Conservation (phyloP, 257 asterid genomes). For the Fraxinus anomala region DNA sequence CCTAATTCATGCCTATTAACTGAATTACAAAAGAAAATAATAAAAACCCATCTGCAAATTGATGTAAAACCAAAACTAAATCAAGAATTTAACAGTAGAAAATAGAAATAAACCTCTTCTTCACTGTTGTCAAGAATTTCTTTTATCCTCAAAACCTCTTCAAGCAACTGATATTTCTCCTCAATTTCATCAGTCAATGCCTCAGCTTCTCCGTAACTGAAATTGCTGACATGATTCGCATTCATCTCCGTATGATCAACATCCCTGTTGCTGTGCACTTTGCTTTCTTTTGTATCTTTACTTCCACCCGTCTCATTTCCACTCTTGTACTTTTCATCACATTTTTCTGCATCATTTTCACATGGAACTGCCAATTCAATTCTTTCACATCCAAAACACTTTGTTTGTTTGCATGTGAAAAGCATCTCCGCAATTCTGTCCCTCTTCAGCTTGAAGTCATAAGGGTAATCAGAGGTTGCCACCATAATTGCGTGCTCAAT, state of each 20-base stretch:
- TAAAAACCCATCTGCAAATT: background rate
- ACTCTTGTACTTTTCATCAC: conserved; percentile 44
- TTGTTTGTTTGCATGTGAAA: conserved; percentile 67
- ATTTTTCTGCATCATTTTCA: conserved; percentile 39
- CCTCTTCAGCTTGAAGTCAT: conserved; percentile 73
- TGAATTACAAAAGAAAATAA: background rate
- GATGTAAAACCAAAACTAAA: conserved; percentile 13
- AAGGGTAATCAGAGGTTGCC: conserved; percentile 82
- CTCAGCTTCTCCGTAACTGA: conserved; percentile 77
- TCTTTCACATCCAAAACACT: conserved; percentile 76
- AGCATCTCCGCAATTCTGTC: conserved; percentile 87
- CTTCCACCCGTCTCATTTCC: conserved; percentile 51
- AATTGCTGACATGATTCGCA: conserved; percentile 45
- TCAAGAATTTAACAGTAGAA: background rate
- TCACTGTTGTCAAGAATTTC: conserved; percentile 55
- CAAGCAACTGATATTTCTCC: conserved; percentile 56
- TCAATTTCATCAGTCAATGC: conserved; percentile 89
- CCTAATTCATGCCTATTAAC: background rate
- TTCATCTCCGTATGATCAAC: conserved; percentile 43
- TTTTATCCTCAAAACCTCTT: conserved; percentile 81
- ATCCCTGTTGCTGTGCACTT: conserved; percentile 46
- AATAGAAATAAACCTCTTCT: conserved; percentile 57
- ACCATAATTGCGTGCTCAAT: conserved; percentile 74
- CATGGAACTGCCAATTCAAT: conserved; percentile 61
- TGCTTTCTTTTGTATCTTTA: conserved; percentile 68